phyloP scores from a whole-genome alignment of 2,329 filamentous ascomycete genomes.

The Hymenoscyphus infarciens region DNA sequence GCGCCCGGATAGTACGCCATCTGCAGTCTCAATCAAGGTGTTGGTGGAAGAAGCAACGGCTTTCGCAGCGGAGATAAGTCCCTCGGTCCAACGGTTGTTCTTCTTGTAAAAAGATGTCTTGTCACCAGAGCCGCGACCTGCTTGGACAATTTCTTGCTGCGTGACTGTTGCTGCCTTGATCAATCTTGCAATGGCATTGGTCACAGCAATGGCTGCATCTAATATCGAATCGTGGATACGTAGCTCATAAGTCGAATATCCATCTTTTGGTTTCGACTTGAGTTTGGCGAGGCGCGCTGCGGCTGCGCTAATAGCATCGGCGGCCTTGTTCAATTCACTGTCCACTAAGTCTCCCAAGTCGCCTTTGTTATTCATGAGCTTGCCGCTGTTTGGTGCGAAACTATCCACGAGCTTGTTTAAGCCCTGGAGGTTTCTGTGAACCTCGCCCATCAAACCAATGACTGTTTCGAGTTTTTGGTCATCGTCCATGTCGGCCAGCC shows the following conservation, averaged over 20 bases:
- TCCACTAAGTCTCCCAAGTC: constrained; percentile 94
- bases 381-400: constrained; percentile 83
- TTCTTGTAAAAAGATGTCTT: constrained; percentile 98
- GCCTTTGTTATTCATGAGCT: constrained; percentile 72
- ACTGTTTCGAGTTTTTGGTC: constrained; percentile 95
- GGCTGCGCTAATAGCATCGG: constrained; percentile 90
- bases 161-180: constrained; percentile 93
- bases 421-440: constrained; percentile 88
- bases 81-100: constrained; percentile 99
- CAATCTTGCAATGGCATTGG: constrained; percentile 85
- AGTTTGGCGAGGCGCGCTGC: constrained; percentile 85
- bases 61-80: constrained; percentile 94
- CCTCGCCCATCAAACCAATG: constrained; percentile 95
- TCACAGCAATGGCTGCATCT: constrained; percentile 88
- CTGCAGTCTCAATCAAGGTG: constrained; percentile 94
- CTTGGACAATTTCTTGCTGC: constrained; percentile 93
- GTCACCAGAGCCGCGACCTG: constrained; percentile 82
- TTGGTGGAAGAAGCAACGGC: constrained; percentile 92
- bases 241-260: constrained; percentile 93
- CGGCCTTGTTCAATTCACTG: constrained; percentile 85
- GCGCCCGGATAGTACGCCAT: constrained; percentile 86
- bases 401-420: constrained; percentile 90
- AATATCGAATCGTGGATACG: constrained; percentile 94
- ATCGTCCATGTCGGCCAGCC: constrained; percentile 83
- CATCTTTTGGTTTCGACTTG: constrained; percentile 93